Evolutionary conservation across 2,329 filamentous ascomycete genomes (phyloP).

Genomic region (Fusarium nematophilum): DNA sequence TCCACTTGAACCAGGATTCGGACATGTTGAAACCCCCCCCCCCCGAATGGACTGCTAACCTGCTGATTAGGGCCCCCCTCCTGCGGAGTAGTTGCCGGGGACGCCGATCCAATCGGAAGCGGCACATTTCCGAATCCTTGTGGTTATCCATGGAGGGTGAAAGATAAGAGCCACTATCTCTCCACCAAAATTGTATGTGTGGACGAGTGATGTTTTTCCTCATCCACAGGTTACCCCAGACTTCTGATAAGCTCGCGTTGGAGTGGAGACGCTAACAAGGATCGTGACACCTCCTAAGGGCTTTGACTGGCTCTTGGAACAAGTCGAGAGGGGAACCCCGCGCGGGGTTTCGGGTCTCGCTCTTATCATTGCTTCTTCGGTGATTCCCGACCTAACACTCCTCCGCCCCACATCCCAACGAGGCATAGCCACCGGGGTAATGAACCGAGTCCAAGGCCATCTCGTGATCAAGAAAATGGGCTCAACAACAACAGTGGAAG

Average conservation of each 20-base stretch:
- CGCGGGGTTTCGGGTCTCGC: neutral
- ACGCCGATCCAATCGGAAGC: conserved; percentile 4
- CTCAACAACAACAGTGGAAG: too few relatives aligned
- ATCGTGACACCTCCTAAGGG: too few relatives aligned
- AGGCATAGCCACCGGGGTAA: neutral
- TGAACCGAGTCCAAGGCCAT: neutral
- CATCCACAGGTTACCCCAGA: neutral
- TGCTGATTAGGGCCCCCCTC: too few relatives aligned
- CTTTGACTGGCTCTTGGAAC: neutral
- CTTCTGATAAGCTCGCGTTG: neutral
- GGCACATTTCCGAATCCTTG: conserved; percentile 4
- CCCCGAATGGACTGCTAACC: too few relatives aligned
- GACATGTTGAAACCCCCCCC: too few relatives aligned
- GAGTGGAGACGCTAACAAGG: neutral
- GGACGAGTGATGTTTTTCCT: too few relatives aligned
- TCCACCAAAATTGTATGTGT: too few relatives aligned
- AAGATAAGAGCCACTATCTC: too few relatives aligned
- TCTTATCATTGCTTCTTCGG: neutral
- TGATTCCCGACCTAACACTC: neutral
- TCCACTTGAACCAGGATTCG: too few relatives aligned
- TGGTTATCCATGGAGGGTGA: too few relatives aligned
- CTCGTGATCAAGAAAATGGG: conserved; percentile 1
- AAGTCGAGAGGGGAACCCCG: neutral
- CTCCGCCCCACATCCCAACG: neutral
- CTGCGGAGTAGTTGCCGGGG: too few relatives aligned